phyloP scores from a whole-genome alignment of 345 rosid species.

The Populus nigra region DNA sequence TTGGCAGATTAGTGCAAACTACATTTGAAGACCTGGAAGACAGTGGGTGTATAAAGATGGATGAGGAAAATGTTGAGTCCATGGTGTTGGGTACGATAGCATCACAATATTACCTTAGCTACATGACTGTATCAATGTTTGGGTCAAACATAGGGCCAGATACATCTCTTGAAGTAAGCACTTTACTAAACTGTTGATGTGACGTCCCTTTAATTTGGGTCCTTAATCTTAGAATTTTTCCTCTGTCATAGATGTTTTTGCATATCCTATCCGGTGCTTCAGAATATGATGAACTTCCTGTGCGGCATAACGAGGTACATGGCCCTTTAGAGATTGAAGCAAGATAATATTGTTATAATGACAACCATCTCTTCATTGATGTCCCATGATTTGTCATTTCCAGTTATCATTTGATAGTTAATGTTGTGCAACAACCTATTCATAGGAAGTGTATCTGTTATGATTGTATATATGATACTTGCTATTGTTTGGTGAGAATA shows the following conservation, averaged over 20 bases:
- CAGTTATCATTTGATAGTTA: no score
- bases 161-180: conserved; percentile 85
- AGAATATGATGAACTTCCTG: conserved; percentile 96
- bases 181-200: conserved; percentile 3
- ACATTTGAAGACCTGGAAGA: conserved; percentile 98
- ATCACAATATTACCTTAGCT: conserved; percentile 93
- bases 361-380: no score
- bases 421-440: no score
- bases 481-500: neutral
- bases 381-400: no score
- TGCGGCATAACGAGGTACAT: conserved; percentile 93
- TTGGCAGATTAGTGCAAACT: conserved; percentile 73
- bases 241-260: conserved; percentile 58
- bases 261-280: conserved; percentile 83
- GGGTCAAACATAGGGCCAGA: conserved; percentile 93
- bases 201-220: neutral
- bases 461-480: no score
- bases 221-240: conserved; percentile 6
- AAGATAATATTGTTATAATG: no score
- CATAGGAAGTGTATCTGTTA: no score
- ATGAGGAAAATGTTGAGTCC: conserved; percentile 71
- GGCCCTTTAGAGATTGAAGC: neutral
- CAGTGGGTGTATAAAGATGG: conserved; percentile 85
- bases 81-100: conserved; percentile 91
- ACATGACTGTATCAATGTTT: conserved; percentile 92